Evolutionary conservation across 768 basidiomycete genomes (phyloP), one percentile per base, ranked within the genome.

Genomic region (Serendipita sp.): DNA sequence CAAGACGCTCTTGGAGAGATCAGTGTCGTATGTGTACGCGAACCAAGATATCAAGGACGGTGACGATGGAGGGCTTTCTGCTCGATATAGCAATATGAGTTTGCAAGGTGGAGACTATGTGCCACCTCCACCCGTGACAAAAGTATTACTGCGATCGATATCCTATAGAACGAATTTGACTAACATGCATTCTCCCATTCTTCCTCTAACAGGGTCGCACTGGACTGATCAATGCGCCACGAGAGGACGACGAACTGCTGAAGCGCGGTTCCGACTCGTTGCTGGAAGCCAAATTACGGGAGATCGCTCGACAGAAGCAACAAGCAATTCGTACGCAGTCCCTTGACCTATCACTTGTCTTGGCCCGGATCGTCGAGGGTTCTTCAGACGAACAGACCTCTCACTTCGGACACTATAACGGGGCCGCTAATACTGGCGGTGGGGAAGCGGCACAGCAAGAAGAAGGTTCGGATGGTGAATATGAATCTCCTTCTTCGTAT

Each of bases 1-100:
- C 65, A 96, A 95, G 74, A 92, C 94, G 0, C 72, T 98, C 69
- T 96, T 98, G 77, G 89, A 93, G 71, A 78, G 79, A 66, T 83
- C 86, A 0, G 86, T 89, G 23, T 80, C 87, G 3, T 90, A 89
- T 69, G 85, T 88, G 63, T 91, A 89, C 69, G 84, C 89, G 70
- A 76, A 89, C 11, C 87, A 90, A 66, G 83, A 86, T 65, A 83
- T 80, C 16, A 82, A 87, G 64, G 87, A 77, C 54, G 72, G 72
- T 54, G 65, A 54, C 7, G 63, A 62, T 8, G 48, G n/a, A 7
- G 64, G 56, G 35, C 38, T 65, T 41, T 44, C 54, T 15, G 18
- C 30, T 18, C 38, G 46, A 11, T 66, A 46, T 23, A 63, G 70
- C 70, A 45, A 73, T 86, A 63, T 52, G 30, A 67, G 23, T 38